Percentiles rank a stretch among this genome's conserved stretches.
These are phyloP conservation scores for Metarhizium robertsii DNA, from an alignment of 2,329 filamentous ascomycete species.

Conservation along the genomic window DNA sequence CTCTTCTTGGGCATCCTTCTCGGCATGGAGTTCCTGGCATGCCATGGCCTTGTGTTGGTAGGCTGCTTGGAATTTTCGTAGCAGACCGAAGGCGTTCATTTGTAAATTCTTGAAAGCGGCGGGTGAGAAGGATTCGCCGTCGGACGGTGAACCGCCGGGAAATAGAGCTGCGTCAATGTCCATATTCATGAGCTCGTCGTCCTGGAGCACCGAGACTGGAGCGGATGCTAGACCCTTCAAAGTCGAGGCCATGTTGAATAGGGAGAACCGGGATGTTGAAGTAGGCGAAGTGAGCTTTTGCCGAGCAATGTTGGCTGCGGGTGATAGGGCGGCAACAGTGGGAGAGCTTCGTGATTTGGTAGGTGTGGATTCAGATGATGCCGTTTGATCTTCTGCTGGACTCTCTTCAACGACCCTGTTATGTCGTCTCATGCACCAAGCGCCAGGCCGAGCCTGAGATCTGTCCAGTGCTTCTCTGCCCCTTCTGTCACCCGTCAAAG, in stretches of 20 bases:
- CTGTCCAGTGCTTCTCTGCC: slow-evolving; percentile 4
- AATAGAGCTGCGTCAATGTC: slow-evolving; percentile 47
- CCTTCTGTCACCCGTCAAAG: slow-evolving; percentile 21
- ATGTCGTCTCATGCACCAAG: slow-evolving; percentile 15
- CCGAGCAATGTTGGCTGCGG: background rate
- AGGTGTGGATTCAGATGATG: slow-evolving; percentile 1
- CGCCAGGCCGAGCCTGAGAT: slow-evolving; percentile 10
- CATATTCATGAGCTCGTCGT: slow-evolving; percentile 47
- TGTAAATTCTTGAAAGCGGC: slow-evolving; percentile 53
- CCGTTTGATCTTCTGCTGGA: background rate
- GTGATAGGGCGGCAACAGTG: background rate
- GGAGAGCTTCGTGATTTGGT: slow-evolving; percentile 3
- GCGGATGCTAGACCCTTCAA: slow-evolving; percentile 21
- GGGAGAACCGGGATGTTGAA: slow-evolving; percentile 29
- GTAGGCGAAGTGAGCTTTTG: slow-evolving; percentile 9
- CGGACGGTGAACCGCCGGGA: slow-evolving; percentile 30
- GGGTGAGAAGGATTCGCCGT: slow-evolving; percentile 45
- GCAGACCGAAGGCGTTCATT: slow-evolving; percentile 43
- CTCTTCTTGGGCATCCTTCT: slow-evolving; percentile 44
- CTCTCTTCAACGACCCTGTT: slow-evolving; percentile 5
- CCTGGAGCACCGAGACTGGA: slow-evolving; percentile 17
- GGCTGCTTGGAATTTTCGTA: slow-evolving; percentile 47
- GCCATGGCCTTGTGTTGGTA: slow-evolving; percentile 44
- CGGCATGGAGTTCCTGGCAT: slow-evolving; percentile 41
- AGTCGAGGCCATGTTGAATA: slow-evolving; percentile 35